Base-by-base conservation (phyloP, 176 grass and related monocot species). In the Hsuehochloa calcarea region DNA sequence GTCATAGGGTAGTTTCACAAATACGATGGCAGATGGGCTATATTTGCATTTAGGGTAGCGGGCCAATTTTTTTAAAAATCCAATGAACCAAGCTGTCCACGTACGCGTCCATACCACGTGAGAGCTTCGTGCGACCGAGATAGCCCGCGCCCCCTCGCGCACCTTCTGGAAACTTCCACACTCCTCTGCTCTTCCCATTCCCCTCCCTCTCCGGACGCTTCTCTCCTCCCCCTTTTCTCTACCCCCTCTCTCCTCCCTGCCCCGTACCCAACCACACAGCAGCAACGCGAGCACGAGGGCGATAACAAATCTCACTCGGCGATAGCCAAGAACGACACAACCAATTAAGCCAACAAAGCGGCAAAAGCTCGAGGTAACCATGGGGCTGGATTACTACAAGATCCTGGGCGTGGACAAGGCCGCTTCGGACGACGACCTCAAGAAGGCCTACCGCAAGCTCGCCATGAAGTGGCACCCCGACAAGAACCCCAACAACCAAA, bases 381-480 rank as follows among this genome's bases (percentile, higher is more conserved):
- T 98, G 96, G 96, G 96, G 61, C 80, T 90, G 3, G 96, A 98
- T 74, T 98, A 98, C 80, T 98, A 98, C 89, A 95, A 93, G 85
- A 84, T 93, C 85, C 66, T 98, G 11, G 90, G 90, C 12, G 91
- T 98, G 5, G 96, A 98, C 89, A 95, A 84, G 86, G 87, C 69
- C 49, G 91, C 96, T 19, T 83, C 38, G 52, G 96, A 98, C 77
- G 96, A 98, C 84, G 93, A 98, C 67, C 90, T 98, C 80, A 98
- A 95, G 93, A 98, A 98, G 83, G 89, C 96, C 39, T 98, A 98
- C 84, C 93, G 91, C 44, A 98, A 98, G 91, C 88, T 98, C 73
- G 96, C 96, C 85, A 98, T 98, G 96, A 93, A 90, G 50, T 98
- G 95, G 95, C 95, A 98, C 75, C 95, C 95, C 12, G 93, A 98